Conservation (phyloP, 129 eudicot species). For the Helichrysum umbraculigerum region DNA sequence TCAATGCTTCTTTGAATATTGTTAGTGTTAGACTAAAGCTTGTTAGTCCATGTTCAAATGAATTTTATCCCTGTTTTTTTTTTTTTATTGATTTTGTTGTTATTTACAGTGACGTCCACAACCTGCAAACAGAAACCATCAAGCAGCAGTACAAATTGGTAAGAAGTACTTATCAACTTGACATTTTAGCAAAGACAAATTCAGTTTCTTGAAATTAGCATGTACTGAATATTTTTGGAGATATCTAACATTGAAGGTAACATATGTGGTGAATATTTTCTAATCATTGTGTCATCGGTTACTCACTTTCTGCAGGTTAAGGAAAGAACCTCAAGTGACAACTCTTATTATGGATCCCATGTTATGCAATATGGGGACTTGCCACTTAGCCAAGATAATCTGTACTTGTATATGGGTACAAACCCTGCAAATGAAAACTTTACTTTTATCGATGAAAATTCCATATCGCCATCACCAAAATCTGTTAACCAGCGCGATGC, state of each 20-base stretch:
- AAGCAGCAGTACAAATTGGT: conserved; percentile 85
- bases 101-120: conserved; percentile 75
- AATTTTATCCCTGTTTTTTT: neutral
- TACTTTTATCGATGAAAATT: conserved; percentile 52
- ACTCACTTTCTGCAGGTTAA: conserved; percentile 60
- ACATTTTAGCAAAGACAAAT: neutral
- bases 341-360: conserved; percentile 80
- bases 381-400: conserved; percentile 58
- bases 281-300: conserved; percentile 5
- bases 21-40: too few relatives aligned
- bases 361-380: conserved; percentile 96
- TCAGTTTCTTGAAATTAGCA: neutral
- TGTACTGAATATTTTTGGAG: neutral
- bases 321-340: conserved; percentile 70
- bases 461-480: conserved; percentile 47
- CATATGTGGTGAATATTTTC: neutral
- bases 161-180: conserved; percentile 13
- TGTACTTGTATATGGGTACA: conserved; percentile 73
- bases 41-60: too few relatives aligned
- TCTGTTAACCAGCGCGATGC: conserved; percentile 92
- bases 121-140: conserved; percentile 72
- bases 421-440: conserved; percentile 81
- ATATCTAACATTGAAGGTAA: neutral
- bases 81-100: conserved; percentile 8
- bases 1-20: too few relatives aligned